Evolutionary conservation across 805 yeast species (phyloP).

Genomic region (Cyberlindnera veronae): DNA sequence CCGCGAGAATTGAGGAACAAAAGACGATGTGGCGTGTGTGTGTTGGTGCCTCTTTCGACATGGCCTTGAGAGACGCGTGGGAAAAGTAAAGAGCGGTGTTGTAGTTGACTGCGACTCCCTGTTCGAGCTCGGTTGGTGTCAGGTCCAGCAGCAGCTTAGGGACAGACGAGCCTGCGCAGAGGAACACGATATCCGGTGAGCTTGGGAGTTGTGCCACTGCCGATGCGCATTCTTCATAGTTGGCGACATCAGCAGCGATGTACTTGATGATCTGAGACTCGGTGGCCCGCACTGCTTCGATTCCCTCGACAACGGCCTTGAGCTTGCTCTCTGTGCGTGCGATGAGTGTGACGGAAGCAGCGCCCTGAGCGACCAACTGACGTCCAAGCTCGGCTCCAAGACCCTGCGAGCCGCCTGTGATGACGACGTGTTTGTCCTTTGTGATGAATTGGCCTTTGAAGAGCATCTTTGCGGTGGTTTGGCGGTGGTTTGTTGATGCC

Average conservation of each 20-base stretch:
- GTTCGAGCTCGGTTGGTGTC: constrained; percentile 50
- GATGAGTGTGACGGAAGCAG: constrained; percentile 67
- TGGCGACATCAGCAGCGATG: constrained; percentile 62
- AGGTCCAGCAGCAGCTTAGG: constrained; percentile 78
- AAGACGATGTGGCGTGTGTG: constrained; percentile 49
- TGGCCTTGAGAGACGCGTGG: constrained; percentile 55
- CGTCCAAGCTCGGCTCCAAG: constrained; percentile 78
- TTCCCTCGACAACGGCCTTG: constrained; percentile 41
- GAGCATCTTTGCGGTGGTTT: constrained; percentile 2
- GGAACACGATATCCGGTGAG: constrained; percentile 68
- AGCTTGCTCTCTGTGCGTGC: constrained; percentile 72
- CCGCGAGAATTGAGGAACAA: constrained; percentile 75
- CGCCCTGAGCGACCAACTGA: constrained; percentile 48
- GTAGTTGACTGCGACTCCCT: constrained; percentile 69
- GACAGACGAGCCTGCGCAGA: constrained; percentile 85
- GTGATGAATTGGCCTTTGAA: constrained; percentile 22
- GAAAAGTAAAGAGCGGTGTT: constrained; percentile 66
- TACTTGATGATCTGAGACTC: constrained; percentile 30
- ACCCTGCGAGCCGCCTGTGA: constrained; percentile 97
- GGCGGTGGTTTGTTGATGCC: not conserved
- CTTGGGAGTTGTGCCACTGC: constrained; percentile 38
- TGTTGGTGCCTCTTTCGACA: constrained; percentile 17
- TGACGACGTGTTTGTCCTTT: constrained; percentile 49
- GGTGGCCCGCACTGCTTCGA: constrained; percentile 32
- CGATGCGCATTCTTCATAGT: constrained; percentile 45